A percentile compares a stretch with the other conserved stretches of the same genome.
These are phyloP conservation scores for Periconia macrospinosa DNA, from an alignment of 2,329 filamentous ascomycete species.

Conservation along the genomic window DNA sequence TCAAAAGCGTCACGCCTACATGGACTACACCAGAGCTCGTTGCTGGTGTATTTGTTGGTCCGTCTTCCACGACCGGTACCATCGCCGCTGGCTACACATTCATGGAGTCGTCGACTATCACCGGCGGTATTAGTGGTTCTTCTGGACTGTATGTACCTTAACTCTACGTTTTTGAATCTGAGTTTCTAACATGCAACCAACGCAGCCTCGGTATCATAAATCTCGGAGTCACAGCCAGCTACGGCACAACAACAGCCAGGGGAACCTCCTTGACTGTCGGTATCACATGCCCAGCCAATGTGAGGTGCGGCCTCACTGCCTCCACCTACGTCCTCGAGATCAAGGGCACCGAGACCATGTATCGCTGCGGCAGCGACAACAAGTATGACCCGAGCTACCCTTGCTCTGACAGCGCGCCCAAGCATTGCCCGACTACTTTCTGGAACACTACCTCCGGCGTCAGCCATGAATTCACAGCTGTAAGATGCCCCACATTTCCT, in stretches of 20 bases:
- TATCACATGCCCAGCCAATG: not conserved
- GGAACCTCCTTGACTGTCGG: not conserved
- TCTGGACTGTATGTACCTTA: not conserved
- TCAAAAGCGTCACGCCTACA: not conserved
- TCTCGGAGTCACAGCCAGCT: not conserved
- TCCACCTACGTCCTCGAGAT: not conserved
- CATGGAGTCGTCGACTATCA: not conserved
- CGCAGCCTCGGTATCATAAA: not conserved
- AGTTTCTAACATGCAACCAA: too few species aligned
- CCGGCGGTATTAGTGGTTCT: not conserved
- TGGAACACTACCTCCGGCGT: not conserved
- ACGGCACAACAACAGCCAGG: not conserved
- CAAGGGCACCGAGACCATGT: not conserved
- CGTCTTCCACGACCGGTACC: not conserved
- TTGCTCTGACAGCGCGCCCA: not conserved
- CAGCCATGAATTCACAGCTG: not conserved
- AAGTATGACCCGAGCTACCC: not conserved
- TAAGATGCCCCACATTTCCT: not conserved
- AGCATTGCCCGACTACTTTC: not conserved
- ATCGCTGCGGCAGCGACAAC: not conserved
- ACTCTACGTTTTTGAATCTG: too few species aligned
- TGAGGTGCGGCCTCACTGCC: not conserved
- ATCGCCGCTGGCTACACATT: not conserved
- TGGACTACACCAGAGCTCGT: not conserved
- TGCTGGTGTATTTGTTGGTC: not conserved